These are phyloP conservation scores for Bipolaris bicolor DNA, from an alignment of 2,329 filamentous ascomycete species.

Conservation along the genomic window DNA sequence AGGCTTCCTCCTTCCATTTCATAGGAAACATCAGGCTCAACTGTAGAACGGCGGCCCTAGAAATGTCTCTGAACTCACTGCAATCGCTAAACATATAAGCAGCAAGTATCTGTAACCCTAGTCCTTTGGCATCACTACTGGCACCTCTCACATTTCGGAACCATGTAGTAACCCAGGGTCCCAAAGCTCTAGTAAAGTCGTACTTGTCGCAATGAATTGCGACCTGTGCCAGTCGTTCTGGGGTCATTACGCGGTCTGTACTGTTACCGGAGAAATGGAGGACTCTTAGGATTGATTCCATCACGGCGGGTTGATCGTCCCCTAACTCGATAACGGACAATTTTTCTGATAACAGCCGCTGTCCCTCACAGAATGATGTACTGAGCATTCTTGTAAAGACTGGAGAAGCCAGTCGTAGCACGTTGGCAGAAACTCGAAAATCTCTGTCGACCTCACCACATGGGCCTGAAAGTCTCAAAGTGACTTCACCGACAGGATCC, in stretches of 20 bases:
- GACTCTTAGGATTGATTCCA: slow-evolving; percentile 6
- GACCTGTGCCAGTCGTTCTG: slow-evolving; percentile 9
- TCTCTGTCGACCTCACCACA: neutral
- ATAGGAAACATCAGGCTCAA: neutral
- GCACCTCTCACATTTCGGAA: neutral
- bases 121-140: neutral
- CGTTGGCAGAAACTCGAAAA: slow-evolving; percentile 12
- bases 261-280: slow-evolving; percentile 4
- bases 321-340: slow-evolving; percentile 2
- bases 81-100: slow-evolving; percentile 10
- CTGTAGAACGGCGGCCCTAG: neutral
- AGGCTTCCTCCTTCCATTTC: neutral
- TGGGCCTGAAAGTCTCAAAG: neutral
- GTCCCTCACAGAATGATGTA: slow-evolving; percentile 12
- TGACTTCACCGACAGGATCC: too few relatives aligned
- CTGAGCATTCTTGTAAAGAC: slow-evolving; percentile 13
- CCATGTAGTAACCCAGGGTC: slow-evolving; percentile 10
- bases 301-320: slow-evolving; percentile 12
- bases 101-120: slow-evolving; percentile 14
- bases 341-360: slow-evolving; percentile 6
- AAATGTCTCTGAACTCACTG: slow-evolving; percentile 1
- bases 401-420: slow-evolving; percentile 11
- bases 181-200: slow-evolving; percentile 6
- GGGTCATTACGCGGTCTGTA: neutral
- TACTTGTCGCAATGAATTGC: slow-evolving; percentile 14